These are phyloP conservation scores for Aotearoamyces nothofagi DNA, from an alignment of 2,329 filamentous ascomycete species.

Conservation along the genomic window DNA sequence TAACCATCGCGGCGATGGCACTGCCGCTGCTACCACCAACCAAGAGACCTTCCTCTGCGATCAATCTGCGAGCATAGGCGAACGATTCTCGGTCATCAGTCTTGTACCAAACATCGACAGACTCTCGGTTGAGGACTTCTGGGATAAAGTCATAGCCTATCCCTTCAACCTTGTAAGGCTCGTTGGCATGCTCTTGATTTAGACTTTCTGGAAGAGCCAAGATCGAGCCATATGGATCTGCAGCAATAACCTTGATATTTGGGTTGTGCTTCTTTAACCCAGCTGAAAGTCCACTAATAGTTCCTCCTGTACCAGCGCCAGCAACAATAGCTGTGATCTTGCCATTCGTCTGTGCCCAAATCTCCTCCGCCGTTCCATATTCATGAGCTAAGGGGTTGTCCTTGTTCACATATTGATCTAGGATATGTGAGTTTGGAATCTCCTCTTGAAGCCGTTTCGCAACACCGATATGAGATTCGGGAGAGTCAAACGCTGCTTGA, in stretches of 20 bases:
- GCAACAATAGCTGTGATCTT: constrained; percentile 74
- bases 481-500: constrained; percentile 84
- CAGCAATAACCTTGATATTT: constrained; percentile 76
- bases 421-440: constrained; percentile 89
- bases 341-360: constrained; percentile 81
- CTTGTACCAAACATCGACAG: constrained; percentile 95
- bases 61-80: constrained; percentile 74
- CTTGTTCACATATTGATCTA: constrained; percentile 86
- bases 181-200: constrained; percentile 68
- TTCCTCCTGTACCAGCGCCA: constrained; percentile 89
- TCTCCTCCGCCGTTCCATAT: constrained; percentile 86
- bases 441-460: constrained; percentile 83
- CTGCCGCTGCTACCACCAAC: constrained; percentile 90
- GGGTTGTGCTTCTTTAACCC: constrained; percentile 80
- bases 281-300: constrained; percentile 75
- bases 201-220: constrained; percentile 67
- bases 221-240: constrained; percentile 85
- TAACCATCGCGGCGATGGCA: constrained; percentile 69
- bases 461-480: constrained; percentile 94
- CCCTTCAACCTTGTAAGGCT: constrained; percentile 92
- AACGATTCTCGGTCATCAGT: constrained; percentile 90
- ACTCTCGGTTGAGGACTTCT: constrained; percentile 68
- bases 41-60: constrained; percentile 84
- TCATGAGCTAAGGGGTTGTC: constrained; percentile 94
- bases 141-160: constrained; percentile 98